Evolutionary conservation across 306 rosid species (phyloP).

Genomic region (Styphnolobium japonicum): DNA sequence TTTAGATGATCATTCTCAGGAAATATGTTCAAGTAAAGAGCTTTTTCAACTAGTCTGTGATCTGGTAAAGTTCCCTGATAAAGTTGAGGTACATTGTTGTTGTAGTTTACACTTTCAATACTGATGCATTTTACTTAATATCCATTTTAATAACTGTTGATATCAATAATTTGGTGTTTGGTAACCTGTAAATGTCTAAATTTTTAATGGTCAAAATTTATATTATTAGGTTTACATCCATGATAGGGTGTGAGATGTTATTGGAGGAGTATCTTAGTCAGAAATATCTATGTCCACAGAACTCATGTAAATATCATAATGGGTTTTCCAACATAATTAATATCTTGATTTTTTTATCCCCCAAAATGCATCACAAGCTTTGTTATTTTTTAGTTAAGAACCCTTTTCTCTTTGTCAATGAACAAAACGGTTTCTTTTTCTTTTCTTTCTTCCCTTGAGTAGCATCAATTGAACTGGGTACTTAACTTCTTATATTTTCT

Average conservation of each 20-base stretch:
- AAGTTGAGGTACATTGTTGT: constrained; percentile 71
- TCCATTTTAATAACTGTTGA: background rate
- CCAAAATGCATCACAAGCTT: background rate
- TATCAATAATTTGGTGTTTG: background rate
- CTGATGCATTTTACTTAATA: background rate
- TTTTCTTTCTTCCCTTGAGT: background rate
- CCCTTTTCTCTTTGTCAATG: background rate
- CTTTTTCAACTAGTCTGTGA: constrained; percentile 57
- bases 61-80: constrained; percentile 72
- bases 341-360: background rate
- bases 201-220: background rate
- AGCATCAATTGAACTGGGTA: constrained; percentile 11
- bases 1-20: constrained; percentile 69
- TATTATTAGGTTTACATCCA: background rate
- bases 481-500: constrained; percentile 2
- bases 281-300: background rate
- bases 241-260: constrained; percentile 10
- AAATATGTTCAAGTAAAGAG: constrained; percentile 69
- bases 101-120: constrained; percentile 7
- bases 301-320: background rate
- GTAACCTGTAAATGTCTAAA: background rate
- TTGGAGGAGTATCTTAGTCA: constrained; percentile 6
- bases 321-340: background rate
- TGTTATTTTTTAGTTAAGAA: background rate
- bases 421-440: background rate